These are phyloP conservation scores for Fraxinus platypoda DNA, from an alignment of 305 asterid genomes.

Conservation along the genomic window DNA sequence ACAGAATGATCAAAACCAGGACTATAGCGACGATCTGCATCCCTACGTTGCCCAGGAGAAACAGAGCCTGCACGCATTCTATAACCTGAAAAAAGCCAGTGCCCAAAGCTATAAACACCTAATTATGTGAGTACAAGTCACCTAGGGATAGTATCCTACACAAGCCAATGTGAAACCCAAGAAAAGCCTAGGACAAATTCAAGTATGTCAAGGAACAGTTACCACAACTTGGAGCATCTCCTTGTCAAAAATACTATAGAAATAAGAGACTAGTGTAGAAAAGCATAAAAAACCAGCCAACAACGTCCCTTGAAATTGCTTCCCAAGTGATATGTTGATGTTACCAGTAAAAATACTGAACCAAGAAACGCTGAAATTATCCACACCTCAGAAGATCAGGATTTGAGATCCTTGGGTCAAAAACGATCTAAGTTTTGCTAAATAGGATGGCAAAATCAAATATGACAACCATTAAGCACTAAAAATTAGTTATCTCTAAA, in stretches of 20 bases:
- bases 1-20: constrained; percentile 65
- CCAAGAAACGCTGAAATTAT: constrained; percentile 27
- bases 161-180: constrained; percentile 49
- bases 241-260: constrained; percentile 39
- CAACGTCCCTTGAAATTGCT: constrained; percentile 27
- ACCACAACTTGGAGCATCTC: constrained; percentile 45
- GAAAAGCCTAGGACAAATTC: constrained; percentile 41
- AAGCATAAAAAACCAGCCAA: constrained; percentile 26
- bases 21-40: constrained; percentile 57
- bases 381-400: constrained; percentile 34
- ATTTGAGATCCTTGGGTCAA: constrained; percentile 19
- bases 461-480: constrained; percentile 16
- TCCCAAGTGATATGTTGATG: constrained; percentile 25
- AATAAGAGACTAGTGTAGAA: constrained; percentile 24
- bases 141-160: constrained; percentile 46
- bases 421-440: constrained; percentile 22
- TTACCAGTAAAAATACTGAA: constrained; percentile 26
- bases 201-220: constrained; percentile 42
- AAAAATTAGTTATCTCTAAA: constrained; percentile 18
- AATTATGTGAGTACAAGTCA: constrained; percentile 40
- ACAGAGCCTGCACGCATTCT: constrained; percentile 80
- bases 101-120: constrained; percentile 53
- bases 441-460: constrained; percentile 23
- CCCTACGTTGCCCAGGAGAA: constrained; percentile 78
- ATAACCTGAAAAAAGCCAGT: constrained; percentile 88